phyloP scores from a whole-genome alignment of 257 asterid species.

The Pogostemon cablin region DNA sequence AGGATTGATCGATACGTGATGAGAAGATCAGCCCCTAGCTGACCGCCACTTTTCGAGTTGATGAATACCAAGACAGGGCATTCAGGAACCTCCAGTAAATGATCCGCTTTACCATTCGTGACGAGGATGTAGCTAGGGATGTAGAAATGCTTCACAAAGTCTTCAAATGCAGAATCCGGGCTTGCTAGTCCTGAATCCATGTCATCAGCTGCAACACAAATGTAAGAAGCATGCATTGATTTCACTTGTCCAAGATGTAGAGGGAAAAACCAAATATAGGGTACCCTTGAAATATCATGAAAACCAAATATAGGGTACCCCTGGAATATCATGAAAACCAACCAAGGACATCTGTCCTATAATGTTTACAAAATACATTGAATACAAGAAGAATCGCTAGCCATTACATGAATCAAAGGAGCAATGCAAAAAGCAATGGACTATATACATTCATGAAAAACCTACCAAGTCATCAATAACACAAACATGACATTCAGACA shows the following conservation, averaged over 20 bases:
- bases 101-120: constrained; percentile 39
- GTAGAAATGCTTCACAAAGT: constrained; percentile 50
- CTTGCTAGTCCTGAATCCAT: constrained; percentile 36
- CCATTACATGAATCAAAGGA: no score
- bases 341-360: no score
- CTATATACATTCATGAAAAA: no score
- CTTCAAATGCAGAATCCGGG: constrained; percentile 35
- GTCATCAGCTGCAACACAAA: constrained; percentile 33
- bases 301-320: not conserved
- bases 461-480: not conserved
- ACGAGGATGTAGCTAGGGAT: constrained; percentile 67
- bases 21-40: constrained; percentile 90
- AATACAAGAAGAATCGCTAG: no score
- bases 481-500: not conserved
- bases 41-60: constrained; percentile 93
- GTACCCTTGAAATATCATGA: not conserved
- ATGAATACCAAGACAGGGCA: constrained; percentile 88
- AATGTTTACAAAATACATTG: no score
- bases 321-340: no score
- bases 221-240: not conserved
- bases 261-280: not conserved
- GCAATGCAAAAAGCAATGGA: no score
- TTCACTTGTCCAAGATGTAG: not conserved
- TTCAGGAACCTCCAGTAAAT: constrained; percentile 46
- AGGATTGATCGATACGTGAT: constrained; percentile 67